phyloP scores from a whole-genome alignment of 139 green algal species.

The Volvox reticuliferus region DNA sequence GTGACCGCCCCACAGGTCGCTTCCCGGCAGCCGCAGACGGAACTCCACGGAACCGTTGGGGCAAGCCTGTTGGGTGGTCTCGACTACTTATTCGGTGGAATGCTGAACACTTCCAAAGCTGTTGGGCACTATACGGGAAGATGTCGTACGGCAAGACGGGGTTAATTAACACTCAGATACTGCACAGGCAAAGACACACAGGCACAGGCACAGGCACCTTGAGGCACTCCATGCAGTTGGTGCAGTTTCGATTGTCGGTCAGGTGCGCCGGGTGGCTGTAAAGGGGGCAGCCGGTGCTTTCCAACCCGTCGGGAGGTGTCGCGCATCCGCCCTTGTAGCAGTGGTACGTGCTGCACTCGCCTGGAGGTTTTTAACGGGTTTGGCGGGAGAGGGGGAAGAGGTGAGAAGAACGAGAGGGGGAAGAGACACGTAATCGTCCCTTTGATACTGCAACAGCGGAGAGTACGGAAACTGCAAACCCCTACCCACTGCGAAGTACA shows the following conservation, averaged over 20 bases:
- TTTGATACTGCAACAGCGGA: no score
- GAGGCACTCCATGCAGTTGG: constrained; percentile 81
- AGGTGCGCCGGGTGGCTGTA: constrained; percentile 83
- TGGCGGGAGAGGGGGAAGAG: not conserved
- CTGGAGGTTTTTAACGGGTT: constrained; percentile 36
- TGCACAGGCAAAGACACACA: no score
- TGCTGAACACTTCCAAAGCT: no score
- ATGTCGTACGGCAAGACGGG: no score
- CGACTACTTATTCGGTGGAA: no score
- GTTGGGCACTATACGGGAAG: no score
- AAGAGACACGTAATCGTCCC: not conserved
- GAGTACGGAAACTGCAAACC: no score
- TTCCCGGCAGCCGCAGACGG: constrained; percentile 69
- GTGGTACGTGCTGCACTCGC: constrained; percentile 78
- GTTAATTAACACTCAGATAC: no score
- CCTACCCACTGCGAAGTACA: no score
- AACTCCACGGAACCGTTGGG: constrained; percentile 73
- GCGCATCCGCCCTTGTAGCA: constrained; percentile 77
- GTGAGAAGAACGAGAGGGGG: not conserved
- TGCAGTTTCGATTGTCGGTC: constrained; percentile 85
- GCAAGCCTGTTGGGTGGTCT: constrained; percentile 64
- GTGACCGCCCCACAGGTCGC: constrained; percentile 78
- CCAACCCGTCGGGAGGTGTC: constrained; percentile 55
- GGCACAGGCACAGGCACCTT: not conserved
- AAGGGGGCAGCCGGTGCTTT: constrained; percentile 77